Percentiles rank a stretch among this genome's conserved stretches.
Conservation (phyloP, 1,284 basidiomycete species). For the Ustilago trichophora region DNA sequence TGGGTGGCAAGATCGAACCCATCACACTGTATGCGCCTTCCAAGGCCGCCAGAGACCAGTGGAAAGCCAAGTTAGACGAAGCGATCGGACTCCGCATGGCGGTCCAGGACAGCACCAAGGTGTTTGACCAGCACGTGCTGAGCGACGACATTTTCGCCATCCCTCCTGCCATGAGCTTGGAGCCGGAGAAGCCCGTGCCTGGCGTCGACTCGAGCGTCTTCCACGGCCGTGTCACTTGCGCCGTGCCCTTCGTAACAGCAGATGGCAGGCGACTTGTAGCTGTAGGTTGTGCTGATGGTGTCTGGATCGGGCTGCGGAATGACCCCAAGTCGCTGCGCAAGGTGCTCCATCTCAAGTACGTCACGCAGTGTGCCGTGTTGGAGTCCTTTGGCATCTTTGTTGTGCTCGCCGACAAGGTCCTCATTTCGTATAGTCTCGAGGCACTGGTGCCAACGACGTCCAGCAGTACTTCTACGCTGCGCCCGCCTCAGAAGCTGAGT, state of each 20-base stretch:
- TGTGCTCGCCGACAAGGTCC: conserved; percentile 85
- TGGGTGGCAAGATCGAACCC: conserved; percentile 54
- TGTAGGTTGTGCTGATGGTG: conserved; percentile 91
- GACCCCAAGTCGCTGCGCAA: conserved; percentile 86
- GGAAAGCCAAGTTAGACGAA: conserved; percentile 88
- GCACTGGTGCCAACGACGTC: conserved; percentile 88
- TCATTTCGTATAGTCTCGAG: conserved; percentile 82
- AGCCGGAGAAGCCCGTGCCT: conserved; percentile 38
- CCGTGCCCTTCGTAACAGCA: conserved; percentile 78
- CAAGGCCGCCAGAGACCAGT: conserved; percentile 77
- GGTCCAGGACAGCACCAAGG: conserved; percentile 89
- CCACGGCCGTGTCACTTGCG: conserved; percentile 90
- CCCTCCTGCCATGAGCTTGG: conserved; percentile 29
- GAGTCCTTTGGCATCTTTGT: conserved; percentile 95
- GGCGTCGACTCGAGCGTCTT: conserved; percentile 79
- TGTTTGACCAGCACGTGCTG: conserved; percentile 66
- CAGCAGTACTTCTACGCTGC: conserved; percentile 67
- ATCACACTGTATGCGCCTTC: conserved; percentile 83
- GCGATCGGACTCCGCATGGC: conserved; percentile 83
- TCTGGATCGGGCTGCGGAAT: conserved; percentile 93
- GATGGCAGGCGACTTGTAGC: conserved; percentile 87
- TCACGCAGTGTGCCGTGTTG: conserved; percentile 92
- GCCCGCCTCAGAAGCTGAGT: conserved; percentile 82
- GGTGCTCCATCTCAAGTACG: conserved; percentile 86
- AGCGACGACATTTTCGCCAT: conserved; percentile 66